Conservation (phyloP, 495 filamentous ascomycete species). For the Neurospora sp. region DNA sequence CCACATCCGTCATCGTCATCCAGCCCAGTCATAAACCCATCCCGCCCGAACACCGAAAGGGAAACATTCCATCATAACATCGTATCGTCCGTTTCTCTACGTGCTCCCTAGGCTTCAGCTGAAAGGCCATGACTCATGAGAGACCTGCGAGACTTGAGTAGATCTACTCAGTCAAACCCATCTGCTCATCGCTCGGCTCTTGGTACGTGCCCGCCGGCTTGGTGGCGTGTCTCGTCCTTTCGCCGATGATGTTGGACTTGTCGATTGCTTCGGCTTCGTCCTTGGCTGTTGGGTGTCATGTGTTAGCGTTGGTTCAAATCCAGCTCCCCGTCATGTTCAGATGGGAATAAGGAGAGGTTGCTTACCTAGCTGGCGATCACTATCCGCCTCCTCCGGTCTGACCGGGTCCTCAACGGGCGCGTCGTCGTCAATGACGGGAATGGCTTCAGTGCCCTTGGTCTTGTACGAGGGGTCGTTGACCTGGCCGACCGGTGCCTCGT, state of each 20-base stretch:
- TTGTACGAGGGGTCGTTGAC: constrained; percentile 25
- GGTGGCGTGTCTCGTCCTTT: constrained; percentile 39
- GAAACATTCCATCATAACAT: too few relatives aligned
- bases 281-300: constrained; percentile 20
- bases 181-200: constrained; percentile 45
- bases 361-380: constrained; percentile 40
- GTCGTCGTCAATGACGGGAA: constrained; percentile 45
- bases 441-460: constrained; percentile 26
- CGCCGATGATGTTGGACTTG: constrained; percentile 39
- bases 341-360: too few relatives aligned
- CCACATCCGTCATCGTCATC: too few relatives aligned
- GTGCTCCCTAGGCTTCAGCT: too few relatives aligned
- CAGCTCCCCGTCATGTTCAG: too few relatives aligned
- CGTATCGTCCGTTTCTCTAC: too few relatives aligned
- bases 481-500: constrained; percentile 10
- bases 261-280: constrained; percentile 42
- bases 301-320: too few relatives aligned
- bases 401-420: constrained; percentile 40
- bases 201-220: constrained; percentile 32
- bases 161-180: constrained; percentile 9
- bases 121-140: too few relatives aligned
- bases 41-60: too few relatives aligned
- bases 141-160: too few relatives aligned
- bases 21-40: too few relatives aligned
- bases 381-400: constrained; percentile 32